Conservation (phyloP, 2,329 filamentous ascomycete genomes). For the Fusarium robinianum region DNA sequence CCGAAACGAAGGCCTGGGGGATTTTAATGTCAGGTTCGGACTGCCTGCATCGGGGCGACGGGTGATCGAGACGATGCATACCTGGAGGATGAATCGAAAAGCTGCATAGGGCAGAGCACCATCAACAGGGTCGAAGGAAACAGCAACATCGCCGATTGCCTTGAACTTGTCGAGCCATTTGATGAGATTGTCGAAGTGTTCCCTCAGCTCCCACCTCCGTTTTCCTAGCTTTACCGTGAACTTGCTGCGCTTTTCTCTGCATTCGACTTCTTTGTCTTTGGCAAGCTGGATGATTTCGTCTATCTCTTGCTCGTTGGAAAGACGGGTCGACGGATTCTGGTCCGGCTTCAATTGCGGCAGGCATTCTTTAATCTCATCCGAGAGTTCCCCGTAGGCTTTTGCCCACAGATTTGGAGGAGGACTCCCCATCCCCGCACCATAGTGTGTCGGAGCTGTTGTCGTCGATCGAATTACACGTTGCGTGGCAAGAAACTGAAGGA, state of each 20-base stretch:
- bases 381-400: background rate
- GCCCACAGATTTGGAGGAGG: conserved; percentile 3
- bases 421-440: too few species aligned
- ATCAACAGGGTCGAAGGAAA: conserved; percentile 8
- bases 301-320: background rate
- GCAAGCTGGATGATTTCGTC: background rate
- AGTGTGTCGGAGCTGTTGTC: too few species aligned
- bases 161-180: conserved; percentile 5
- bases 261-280: background rate
- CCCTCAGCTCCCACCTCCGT: background rate
- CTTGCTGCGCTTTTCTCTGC: background rate
- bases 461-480: too few species aligned
- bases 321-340: background rate
- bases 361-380: background rate
- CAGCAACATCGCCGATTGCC: conserved; percentile 2
- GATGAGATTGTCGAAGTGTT: background rate
- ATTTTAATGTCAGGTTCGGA: background rate
- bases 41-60: background rate
- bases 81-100: conserved; percentile 7
- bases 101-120: conserved; percentile 9
- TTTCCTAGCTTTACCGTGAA: background rate
- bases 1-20: background rate
- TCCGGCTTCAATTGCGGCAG: background rate
- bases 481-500: too few species aligned
- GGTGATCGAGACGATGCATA: too few species aligned